Base-by-base conservation (phyloP, 2,329 filamentous ascomycete species). In the Arthrobotrys conoides region DNA sequence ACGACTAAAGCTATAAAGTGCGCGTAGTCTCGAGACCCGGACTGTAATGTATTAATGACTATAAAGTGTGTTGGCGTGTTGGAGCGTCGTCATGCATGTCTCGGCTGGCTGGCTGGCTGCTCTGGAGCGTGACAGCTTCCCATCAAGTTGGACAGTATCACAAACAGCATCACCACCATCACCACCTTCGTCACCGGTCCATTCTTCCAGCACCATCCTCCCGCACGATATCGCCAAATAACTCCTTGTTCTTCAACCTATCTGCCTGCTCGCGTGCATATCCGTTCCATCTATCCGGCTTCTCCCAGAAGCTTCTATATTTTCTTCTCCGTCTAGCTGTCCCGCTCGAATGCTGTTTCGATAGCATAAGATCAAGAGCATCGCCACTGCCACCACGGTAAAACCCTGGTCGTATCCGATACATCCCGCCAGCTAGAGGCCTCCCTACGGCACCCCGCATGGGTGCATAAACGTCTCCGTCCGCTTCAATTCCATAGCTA, bases 51-150 rank as follows among this genome's bases (percentile, higher is more conserved):
- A 30, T 6, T 30, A 30, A 41, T 41, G 38, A 3, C 18, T 30
- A 33, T 4, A 51, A 51, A 24, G 20, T 73, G 70, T 55, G 70
- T 73, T 73, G 70, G 33, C 44, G 70, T 75, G 71, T 75, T 75
- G 71, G 71, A 57, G 71, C 71, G 71, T 75, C 71, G 71, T 75
- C 71, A 75, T 69, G 70, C 51, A 75, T 53, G 51, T 68, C 64
- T 68, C 38, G 48, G 36, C 36, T 41, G 69, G 49, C 33, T n/a
- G 44, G 24, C 33, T 41, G 38, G 38, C 61, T 20, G 61, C 4
- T 33, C 57, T 63, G 68, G 44, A 48, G 59, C 38, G 59, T 64
- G 59, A 64, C 59, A 59, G 18, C 38, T 24, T 27, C 33, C 44
- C 44, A 16, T 36, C 46, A 53, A 36, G 57, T 20, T 9, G 9